Evolutionary conservation across 306 rosid species (phyloP).

Genomic region (Quillaja saponaria): DNA sequence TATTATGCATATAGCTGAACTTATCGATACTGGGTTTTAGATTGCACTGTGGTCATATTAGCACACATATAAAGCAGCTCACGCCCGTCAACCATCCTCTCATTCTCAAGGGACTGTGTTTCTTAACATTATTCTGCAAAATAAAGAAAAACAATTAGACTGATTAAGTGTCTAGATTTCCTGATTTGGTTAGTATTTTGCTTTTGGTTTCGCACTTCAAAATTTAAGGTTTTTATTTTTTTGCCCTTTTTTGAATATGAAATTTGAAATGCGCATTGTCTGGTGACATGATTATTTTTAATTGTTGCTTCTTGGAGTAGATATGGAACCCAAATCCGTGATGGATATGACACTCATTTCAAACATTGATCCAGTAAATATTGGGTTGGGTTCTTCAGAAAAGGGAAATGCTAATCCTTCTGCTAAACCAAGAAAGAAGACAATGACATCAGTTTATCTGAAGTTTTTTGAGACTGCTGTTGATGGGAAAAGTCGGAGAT

Average conservation of each 20-base stretch:
- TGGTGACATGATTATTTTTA: conserved; percentile 15
- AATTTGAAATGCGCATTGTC: conserved; percentile 20
- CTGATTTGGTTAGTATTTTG: conserved; percentile 6
- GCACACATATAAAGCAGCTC: no score
- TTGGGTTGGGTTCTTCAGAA: conserved; percentile 68
- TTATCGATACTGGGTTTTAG: no score
- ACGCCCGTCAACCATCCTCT: no score
- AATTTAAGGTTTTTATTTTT: background rate
- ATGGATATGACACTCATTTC: conserved; percentile 74
- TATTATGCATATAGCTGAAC: no score
- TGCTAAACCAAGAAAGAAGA: conserved; percentile 81
- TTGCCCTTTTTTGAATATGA: background rate
- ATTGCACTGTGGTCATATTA: no score
- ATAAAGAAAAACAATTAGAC: background rate
- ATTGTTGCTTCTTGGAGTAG: conserved; percentile 39
- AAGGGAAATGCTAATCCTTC: conserved; percentile 54
- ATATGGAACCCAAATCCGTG: conserved; percentile 66
- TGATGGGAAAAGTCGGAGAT: conserved; percentile 81
- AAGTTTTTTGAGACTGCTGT: conserved; percentile 90
- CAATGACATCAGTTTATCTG: conserved; percentile 93
- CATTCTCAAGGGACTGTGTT: no score
- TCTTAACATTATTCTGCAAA: no score
- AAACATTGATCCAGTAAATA: conserved; percentile 59
- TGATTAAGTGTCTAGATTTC: background rate
- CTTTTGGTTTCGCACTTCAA: background rate